A percentile compares a stretch with the other conserved stretches of the same genome.
These are phyloP conservation scores for Tetrastigma voinierianum DNA, from an alignment of 164 flowering plant genomes.

Conservation along the genomic window DNA sequence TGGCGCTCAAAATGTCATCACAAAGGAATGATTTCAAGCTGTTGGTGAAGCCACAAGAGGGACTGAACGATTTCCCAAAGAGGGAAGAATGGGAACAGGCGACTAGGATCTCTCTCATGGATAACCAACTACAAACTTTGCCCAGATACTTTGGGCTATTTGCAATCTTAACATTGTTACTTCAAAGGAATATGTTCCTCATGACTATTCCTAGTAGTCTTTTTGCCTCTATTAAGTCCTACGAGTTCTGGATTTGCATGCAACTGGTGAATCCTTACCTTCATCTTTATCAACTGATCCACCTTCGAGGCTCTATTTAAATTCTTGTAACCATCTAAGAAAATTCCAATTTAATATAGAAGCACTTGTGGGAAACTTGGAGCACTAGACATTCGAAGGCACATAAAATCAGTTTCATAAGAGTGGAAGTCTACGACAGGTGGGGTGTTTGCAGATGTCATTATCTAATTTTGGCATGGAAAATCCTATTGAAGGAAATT, in stretches of 20 bases:
- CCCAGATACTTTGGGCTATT: slow-evolving; percentile 17
- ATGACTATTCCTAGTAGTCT: slow-evolving; percentile 14
- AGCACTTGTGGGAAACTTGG: not conserved
- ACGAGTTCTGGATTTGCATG: slow-evolving; percentile 20
- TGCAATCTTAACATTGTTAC: slow-evolving; percentile 15
- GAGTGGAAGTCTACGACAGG: not conserved
- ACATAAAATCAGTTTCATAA: not conserved
- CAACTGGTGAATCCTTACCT: slow-evolving; percentile 18
- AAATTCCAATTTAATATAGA: too few species aligned
- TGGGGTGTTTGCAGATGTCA: slow-evolving; percentile 17
- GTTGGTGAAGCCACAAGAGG: too few species aligned
- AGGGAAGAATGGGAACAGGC: slow-evolving; percentile 16
- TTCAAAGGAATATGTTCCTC: slow-evolving; percentile 15
- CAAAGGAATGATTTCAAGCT: too few species aligned
- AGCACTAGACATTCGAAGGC: slow-evolving; percentile 11
- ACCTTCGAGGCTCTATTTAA: slow-evolving; percentile 23
- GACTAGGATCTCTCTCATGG: slow-evolving; percentile 20
- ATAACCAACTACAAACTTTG: slow-evolving; percentile 7
- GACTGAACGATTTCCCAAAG: not conserved
- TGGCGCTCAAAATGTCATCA: too few species aligned
- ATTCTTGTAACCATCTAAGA: slow-evolving; percentile 2
- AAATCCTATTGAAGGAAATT: not conserved
- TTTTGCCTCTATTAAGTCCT: slow-evolving; percentile 19
- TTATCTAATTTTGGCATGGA: not conserved
- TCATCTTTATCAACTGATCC: slow-evolving; percentile 10